phyloP scores from a whole-genome alignment of 148 eudicot genomes.

The Camellia lanceoleosa region DNA sequence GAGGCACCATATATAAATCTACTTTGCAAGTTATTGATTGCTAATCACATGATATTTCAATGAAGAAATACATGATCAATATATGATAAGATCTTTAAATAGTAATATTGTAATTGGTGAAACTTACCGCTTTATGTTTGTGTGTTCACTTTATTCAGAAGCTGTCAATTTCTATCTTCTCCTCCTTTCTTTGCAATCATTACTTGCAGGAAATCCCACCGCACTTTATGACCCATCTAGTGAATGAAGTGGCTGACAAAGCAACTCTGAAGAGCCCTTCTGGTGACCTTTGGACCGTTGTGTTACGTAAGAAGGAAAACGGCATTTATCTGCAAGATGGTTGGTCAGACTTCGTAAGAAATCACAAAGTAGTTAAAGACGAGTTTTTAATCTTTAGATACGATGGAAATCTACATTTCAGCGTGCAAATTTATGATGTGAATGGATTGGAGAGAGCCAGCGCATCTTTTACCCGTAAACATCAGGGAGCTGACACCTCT shows the following conservation, averaged over 20 bases:
- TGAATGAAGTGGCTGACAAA: not conserved
- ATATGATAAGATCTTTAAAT: too few relatives aligned
- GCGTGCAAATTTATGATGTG: constrained; percentile 15
- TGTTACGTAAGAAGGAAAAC: not conserved
- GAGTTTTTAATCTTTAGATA: constrained; percentile 19
- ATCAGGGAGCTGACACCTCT: not conserved
- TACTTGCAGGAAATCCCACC: constrained; percentile 14
- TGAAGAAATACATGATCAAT: too few relatives aligned
- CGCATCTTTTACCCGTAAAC: not conserved
- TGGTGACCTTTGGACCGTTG: not conserved
- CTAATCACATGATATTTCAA: too few relatives aligned
- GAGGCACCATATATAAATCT: too few relatives aligned
- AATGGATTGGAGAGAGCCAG: constrained; percentile 9
- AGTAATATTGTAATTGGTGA: too few relatives aligned
- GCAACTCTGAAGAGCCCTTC: constrained; percentile 12
- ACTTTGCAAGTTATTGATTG: too few relatives aligned
- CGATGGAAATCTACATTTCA: constrained; percentile 19
- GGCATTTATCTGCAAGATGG: constrained; percentile 20
- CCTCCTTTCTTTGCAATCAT: not conserved
- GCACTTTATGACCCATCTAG: constrained; percentile 6
- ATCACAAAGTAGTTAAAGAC: constrained; percentile 1
- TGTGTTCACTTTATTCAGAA: not conserved
- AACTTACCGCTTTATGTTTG: too few relatives aligned
- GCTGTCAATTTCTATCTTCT: not conserved
- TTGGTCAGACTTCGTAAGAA: constrained; percentile 18